Percentiles rank a stretch among this genome's conserved stretches.
These are phyloP conservation scores for Mychonastes homosphaera DNA, from an alignment of 139 green algal genomes.

Conservation along the genomic window DNA sequence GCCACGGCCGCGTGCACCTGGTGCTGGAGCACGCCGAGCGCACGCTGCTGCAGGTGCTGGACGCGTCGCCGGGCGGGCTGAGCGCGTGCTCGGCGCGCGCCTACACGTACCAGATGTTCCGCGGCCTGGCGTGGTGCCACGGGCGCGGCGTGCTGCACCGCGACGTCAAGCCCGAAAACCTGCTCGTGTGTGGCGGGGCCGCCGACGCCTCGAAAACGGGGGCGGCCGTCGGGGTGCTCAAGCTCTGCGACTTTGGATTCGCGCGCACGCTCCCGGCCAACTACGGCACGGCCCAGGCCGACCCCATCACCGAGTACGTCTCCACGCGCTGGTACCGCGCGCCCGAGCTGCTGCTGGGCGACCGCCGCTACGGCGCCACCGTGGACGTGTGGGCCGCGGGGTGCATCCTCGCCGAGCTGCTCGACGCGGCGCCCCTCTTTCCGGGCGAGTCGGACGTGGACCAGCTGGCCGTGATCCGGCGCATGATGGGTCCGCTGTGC, in stretches of 20 bases:
- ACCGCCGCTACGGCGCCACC: conserved; percentile 56
- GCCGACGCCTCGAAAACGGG: background rate
- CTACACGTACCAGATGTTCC: conserved; percentile 66
- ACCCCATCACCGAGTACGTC: conserved; percentile 76
- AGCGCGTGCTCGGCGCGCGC: conserved; percentile 23
- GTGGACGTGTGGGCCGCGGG: conserved; percentile 86
- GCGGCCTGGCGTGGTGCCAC: conserved; percentile 61
- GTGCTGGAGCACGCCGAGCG: conserved; percentile 87
- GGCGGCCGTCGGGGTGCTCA: conserved; percentile 46
- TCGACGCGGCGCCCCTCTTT: conserved; percentile 78
- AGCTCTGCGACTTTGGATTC: conserved; percentile 95
- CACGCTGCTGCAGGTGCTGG: conserved; percentile 70
- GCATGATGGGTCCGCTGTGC: conserved; percentile 46
- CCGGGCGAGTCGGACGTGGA: conserved; percentile 83
- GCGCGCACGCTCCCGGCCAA: conserved; percentile 46
- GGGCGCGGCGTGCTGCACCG: conserved; percentile 55
- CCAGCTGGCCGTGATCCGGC: conserved; percentile 79
- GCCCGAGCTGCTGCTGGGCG: conserved; percentile 84
- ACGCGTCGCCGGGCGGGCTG: background rate
- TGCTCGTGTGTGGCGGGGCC: conserved; percentile 34
- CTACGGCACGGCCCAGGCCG: too few species aligned
- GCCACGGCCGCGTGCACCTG: conserved; percentile 75
- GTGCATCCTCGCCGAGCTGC: conserved; percentile 82
- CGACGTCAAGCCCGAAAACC: conserved; percentile 79
- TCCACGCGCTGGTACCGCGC: conserved; percentile 88